Evolutionary conservation across 768 basidiomycete genomes (phyloP).

Genomic region (Russula foetens): DNA sequence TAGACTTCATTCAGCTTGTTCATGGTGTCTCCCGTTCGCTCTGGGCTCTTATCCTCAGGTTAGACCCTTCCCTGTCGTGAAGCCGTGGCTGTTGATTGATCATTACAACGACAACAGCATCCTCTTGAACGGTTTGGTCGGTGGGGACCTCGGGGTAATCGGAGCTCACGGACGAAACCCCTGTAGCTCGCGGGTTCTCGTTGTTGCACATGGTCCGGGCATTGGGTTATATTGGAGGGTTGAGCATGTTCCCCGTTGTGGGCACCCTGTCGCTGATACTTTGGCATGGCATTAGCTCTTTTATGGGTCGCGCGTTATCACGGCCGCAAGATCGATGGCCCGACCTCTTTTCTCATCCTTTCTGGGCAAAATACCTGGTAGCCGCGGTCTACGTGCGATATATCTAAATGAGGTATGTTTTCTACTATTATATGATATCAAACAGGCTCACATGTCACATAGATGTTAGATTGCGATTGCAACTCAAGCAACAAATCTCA

Average conservation of each 20-base stretch:
- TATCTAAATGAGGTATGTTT: constrained; percentile 9
- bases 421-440: too few species aligned
- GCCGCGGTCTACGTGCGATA: neutral
- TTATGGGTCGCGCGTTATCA: constrained; percentile 21
- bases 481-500: neutral
- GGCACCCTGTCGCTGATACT: neutral
- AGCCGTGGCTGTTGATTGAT: neutral
- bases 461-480: neutral
- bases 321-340: constrained; percentile 23
- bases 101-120: neutral
- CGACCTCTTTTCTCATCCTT: constrained; percentile 14
- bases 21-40: constrained; percentile 32
- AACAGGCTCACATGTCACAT: neutral
- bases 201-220: constrained; percentile 27
- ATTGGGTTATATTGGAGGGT: constrained; percentile 9
- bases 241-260: neutral
- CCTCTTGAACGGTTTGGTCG: neutral
- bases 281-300: constrained; percentile 16
- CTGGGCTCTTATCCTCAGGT: constrained; percentile 26
- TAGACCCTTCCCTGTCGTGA: too few species aligned
- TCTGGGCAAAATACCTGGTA: constrained; percentile 20
- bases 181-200: constrained; percentile 37
- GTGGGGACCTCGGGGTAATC: constrained; percentile 1
- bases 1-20: constrained; percentile 31
- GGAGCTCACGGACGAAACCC: constrained; percentile 55